phyloP scores from a whole-genome alignment of 192 early-diverging fungal genomes.

The Phycomyces blakesleeanus region DNA sequence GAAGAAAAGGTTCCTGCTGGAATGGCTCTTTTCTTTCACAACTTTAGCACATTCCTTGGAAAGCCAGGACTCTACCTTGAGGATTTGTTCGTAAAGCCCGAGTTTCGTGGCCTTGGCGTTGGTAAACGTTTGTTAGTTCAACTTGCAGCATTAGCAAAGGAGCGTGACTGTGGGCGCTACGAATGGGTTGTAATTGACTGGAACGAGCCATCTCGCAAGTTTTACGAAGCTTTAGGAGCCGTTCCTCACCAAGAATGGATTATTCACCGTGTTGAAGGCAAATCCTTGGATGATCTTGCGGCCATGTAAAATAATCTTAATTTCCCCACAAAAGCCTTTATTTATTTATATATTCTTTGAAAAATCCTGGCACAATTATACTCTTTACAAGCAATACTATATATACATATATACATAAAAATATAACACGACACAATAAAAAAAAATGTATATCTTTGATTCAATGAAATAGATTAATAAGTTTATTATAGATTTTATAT shows the following conservation, averaged over 20 bases:
- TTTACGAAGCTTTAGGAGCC: conserved; percentile 74
- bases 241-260: conserved; percentile 71
- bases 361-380: no score
- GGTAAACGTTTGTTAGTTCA: conserved; percentile 67
- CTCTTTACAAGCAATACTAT: no score
- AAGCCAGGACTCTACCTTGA: conserved; percentile 81
- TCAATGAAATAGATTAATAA: no score
- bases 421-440: no score
- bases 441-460: no score
- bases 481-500: no score
- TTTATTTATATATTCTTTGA: no score
- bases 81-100: conserved; percentile 70
- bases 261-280: conserved; percentile 63
- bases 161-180: conserved; percentile 67
- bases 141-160: conserved; percentile 60
- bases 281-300: conserved; percentile 51
- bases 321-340: not conserved
- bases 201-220: conserved; percentile 77
- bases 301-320: conserved; percentile 20
- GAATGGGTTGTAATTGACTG: conserved; percentile 87
- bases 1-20: conserved; percentile 54
- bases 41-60: conserved; percentile 74
- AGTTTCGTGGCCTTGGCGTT: conserved; percentile 62
- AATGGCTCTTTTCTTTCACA: conserved; percentile 83
- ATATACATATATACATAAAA: no score